Evolutionary conservation across 2,329 filamentous ascomycete species (phyloP), one percentile per base, ranked within the genome.

Genomic region (Xylariales sp.): DNA sequence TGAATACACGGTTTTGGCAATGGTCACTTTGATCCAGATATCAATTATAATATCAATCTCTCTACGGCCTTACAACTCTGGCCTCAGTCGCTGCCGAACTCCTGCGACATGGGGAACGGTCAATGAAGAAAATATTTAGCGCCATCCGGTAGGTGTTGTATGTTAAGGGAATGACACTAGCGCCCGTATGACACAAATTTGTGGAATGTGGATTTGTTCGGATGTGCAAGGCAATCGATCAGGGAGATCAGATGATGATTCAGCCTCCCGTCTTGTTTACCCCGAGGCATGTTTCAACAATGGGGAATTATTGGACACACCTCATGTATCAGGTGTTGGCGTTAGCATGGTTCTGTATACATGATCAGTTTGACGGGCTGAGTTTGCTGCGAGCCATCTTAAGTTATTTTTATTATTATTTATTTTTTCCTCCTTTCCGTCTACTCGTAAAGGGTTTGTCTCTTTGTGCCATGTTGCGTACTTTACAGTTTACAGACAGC

Each of bases 201-300:
- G 45, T 58, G 46, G 49, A 30, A 54, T 49, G 49, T 48, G 53
- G 61, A 68, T 65, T 50, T 46, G 28, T 23, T 67, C 54, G 65
- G 62, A 65, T 62, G 34, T 61, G 61, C 65, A 45, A 32, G 61
- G 10, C n/a, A 56, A 65, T 61, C 45, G 49, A 46, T 65, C 45
- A 49, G 57, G 36, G 18, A 68, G 56, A 57, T 65, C 14, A 54
- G 46, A 68, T 43, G 50, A 30, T 56, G 57, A 65, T 53, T 59
- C 52, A 28, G 16, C 48, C 32, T 41, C 32, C 52, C 54, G 28
- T 46, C 28, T 9, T 62, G 8, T 48, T 62, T 52, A 23, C 50
- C 59, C 48, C 54, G 23, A 39, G 28, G 54, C 41, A 34, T 58
- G 66, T 69, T 66, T 62, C 62, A 66, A 56, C 12, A 18, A n/a